Base-by-base conservation (phyloP, 129 eudicot species). In the Flaveria bidentis region DNA sequence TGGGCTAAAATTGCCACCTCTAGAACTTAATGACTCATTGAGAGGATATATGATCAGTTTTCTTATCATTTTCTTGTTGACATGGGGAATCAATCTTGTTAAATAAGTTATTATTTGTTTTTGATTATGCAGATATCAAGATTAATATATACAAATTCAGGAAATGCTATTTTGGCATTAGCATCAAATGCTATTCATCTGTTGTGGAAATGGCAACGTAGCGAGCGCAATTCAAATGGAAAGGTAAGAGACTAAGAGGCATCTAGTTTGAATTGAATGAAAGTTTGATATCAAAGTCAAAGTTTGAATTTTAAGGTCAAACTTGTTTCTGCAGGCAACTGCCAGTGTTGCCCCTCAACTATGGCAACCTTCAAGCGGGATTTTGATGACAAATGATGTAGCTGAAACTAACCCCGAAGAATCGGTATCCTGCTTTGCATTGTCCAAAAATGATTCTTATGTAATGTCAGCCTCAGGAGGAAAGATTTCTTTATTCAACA, bases 381-480 rank as follows among this genome's bases (percentile, higher is more conserved):
- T 73, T 16, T 76, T 81, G 17, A 88, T 83, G 90, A 83, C 83
- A 12, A 88, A 84, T 10, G 83, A 81, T 20, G 63, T 79, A n/a
- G 68, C 67, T 39, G 83, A 57, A 47, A 74, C 75, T 15, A 71
- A 78, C 62, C 51, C 74, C 2, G 78, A 79, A 63, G 76, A 74
- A 55, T 53, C 60, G 2, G 79, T 79, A 0, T 66, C 87, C 5
- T 88, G 93, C 77, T 79, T 89, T 82, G 86, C 88, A 4, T 68
- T 89, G 76, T 86, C 95, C 79, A 89, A 86, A 77, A 89, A 89
- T 49, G 95, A 86, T 65, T 86, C 84, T 16, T 89, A 89, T 72
- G 78, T 86, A 16, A 67, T 78, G 71, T 89, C 95, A 15, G 84
- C 91, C 41, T 89, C 94, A 0, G 94, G 91, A 49, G 83, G 84